These are phyloP conservation scores for Metschnikowia drakensbergensis DNA, from an alignment of 805 yeast species.

Conservation along the genomic window DNA sequence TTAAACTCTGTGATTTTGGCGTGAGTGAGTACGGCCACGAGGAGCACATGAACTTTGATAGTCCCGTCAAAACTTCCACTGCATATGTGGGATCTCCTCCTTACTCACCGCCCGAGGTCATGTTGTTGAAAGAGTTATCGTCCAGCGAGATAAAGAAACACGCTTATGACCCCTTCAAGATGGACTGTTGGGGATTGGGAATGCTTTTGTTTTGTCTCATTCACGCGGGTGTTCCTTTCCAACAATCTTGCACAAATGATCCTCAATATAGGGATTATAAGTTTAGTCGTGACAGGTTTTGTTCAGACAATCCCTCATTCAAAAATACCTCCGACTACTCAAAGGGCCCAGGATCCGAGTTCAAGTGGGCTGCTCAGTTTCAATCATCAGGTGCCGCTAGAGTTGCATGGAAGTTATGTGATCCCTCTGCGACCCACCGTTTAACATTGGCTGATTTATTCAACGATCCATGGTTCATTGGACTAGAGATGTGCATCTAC, in stretches of 20 bases:
- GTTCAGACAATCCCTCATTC: slow-evolving; percentile 45
- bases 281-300: slow-evolving; percentile 42
- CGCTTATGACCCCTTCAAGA: slow-evolving; percentile 59
- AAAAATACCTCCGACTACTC: slow-evolving; percentile 40
- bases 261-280: slow-evolving; percentile 54
- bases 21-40: slow-evolving; percentile 64
- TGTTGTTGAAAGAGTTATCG: slow-evolving; percentile 42
- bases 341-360: slow-evolving; percentile 69
- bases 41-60: slow-evolving; percentile 45
- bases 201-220: slow-evolving; percentile 59
- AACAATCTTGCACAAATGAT: slow-evolving; percentile 45
- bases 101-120: slow-evolving; percentile 75
- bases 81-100: slow-evolving; percentile 77
- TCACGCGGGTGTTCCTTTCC: slow-evolving; percentile 59
- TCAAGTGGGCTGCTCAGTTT: slow-evolving; percentile 61
- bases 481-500: slow-evolving; percentile 56
- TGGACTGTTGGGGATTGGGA: slow-evolving; percentile 76
- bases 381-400: slow-evolving; percentile 60
- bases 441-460: slow-evolving; percentile 53
- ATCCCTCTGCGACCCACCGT: slow-evolving; percentile 54
- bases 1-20: slow-evolving; percentile 74
- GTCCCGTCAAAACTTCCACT: slow-evolving; percentile 38
- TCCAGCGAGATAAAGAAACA: slow-evolving; percentile 31
- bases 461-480: slow-evolving; percentile 60
- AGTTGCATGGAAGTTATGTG: slow-evolving; percentile 70